A percentile compares a stretch with the other conserved stretches of the same genome.
Conservation (phyloP, 2,329 filamentous ascomycete species). For the Pseudohalonectria lignicola region DNA sequence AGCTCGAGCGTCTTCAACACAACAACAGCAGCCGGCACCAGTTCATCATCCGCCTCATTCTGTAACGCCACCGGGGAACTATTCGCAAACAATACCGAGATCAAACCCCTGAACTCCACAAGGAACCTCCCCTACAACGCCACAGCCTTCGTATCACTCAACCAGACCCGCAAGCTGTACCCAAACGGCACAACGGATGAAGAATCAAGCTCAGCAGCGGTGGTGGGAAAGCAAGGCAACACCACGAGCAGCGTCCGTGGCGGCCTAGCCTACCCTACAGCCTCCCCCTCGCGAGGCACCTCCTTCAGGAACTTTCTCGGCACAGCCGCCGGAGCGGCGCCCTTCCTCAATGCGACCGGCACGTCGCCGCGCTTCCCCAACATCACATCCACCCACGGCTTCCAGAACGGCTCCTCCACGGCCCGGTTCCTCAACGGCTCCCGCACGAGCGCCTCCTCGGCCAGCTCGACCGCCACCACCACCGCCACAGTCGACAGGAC, state of each 20-base stretch:
- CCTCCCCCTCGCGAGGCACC: too few relatives aligned
- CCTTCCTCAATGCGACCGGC: conserved; percentile 1
- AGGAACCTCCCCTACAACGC: too few relatives aligned
- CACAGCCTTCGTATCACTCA: too few relatives aligned
- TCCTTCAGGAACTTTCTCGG: not conserved
- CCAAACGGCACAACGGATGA: too few relatives aligned
- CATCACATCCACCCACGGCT: not conserved
- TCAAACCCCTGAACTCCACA: not conserved
- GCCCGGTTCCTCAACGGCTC: conserved; percentile 1
- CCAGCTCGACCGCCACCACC: conserved; percentile 7
- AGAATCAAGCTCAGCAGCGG: too few relatives aligned
- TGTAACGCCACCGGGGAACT: not conserved
- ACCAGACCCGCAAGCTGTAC: too few relatives aligned
- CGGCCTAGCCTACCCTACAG: too few relatives aligned
- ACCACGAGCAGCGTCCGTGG: too few relatives aligned
- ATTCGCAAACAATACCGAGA: not conserved
- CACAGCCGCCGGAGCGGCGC: not conserved
- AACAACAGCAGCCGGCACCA: not conserved
- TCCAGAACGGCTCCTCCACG: conserved; percentile 2
- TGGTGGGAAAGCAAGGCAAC: too few relatives aligned
- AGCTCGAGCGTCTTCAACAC: not conserved
- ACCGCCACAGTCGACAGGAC: conserved; percentile 9
- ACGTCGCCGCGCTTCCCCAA: not conserved
- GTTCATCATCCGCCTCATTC: not conserved
- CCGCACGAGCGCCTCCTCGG: conserved; percentile 6